Evolutionary conservation across 805 yeast species (phyloP).

Genomic region (Cyberlindnera galapagoensis): DNA sequence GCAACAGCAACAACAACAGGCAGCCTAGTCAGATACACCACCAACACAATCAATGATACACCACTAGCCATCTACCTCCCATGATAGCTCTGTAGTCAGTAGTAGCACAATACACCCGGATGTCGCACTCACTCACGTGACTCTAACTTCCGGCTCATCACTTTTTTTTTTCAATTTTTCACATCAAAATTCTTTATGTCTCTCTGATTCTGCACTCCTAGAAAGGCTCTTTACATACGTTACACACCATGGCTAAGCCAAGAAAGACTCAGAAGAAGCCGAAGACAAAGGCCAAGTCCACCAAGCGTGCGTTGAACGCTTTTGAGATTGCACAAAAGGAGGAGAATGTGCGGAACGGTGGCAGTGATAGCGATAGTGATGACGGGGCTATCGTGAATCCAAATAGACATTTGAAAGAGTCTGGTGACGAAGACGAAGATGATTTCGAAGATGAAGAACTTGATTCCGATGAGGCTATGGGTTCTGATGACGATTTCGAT

Average conservation of each 20-base stretch:
- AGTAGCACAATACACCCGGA: no score
- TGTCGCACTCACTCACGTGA: no score
- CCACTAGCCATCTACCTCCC: no score
- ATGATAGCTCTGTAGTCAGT: no score
- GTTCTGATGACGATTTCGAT: conserved; percentile 71
- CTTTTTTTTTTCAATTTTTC: conserved; percentile 7
- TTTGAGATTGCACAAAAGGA: conserved; percentile 36
- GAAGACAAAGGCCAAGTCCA: conserved; percentile 21
- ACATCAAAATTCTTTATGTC: no score
- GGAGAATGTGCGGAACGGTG: conserved; percentile 12
- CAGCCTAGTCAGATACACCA: neutral
- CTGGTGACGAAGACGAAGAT: conserved; percentile 25
- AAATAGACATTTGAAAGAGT: conserved; percentile 15
- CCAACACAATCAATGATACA: neutral
- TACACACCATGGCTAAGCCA: conserved; percentile 9
- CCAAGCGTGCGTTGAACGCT: conserved; percentile 41
- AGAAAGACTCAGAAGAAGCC: conserved; percentile 1
- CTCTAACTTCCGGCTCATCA: conserved; percentile 10
- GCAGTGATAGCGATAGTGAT: conserved; percentile 24
- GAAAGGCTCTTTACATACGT: no score
- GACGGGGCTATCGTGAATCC: conserved; percentile 35
- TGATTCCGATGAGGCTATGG: conserved; percentile 85
- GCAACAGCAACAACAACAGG: conserved; percentile 7
- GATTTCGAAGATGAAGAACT: conserved; percentile 57
- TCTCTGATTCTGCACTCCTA: no score